phyloP scores from a whole-genome alignment of 2,329 filamentous ascomycete genomes.

The Malbranchea zuffiana region DNA sequence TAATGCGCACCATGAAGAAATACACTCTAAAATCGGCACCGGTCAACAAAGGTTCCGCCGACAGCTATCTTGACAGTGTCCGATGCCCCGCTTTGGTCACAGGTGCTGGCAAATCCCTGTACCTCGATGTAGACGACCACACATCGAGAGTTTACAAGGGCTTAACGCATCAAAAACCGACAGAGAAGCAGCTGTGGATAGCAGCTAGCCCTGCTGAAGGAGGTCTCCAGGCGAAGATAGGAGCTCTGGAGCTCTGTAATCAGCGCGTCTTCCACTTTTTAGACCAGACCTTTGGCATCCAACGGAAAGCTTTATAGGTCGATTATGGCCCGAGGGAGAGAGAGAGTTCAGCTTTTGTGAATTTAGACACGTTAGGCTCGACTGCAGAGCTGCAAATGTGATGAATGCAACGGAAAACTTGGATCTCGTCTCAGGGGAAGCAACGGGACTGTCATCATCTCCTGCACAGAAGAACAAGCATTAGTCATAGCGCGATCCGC shows the following conservation, averaged over 20 bases:
- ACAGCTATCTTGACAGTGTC: neutral
- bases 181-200: slow-evolving; percentile 6
- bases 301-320: no score
- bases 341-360: no score
- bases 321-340: no score
- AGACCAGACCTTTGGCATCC: slow-evolving; percentile 2
- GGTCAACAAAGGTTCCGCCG: no score
- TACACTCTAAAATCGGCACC: no score
- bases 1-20: neutral
- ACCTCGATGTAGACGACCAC: neutral
- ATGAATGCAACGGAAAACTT: no score
- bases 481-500: no score
- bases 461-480: no score
- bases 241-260: neutral
- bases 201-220: neutral
- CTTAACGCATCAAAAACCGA: neutral
- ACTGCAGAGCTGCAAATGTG: no score
- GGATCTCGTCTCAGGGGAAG: no score
- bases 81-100: slow-evolving; percentile 4
- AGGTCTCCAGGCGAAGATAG: slow-evolving; percentile 4
- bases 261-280: slow-evolving; percentile 6
- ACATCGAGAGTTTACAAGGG: slow-evolving; percentile 3
- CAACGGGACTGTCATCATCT: no score
- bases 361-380: no score
- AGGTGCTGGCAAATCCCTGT: slow-evolving; percentile 2